These are phyloP conservation scores for Phyllosticta citrichinensis DNA, from an alignment of 2,329 filamentous ascomycete species.

Conservation along the genomic window DNA sequence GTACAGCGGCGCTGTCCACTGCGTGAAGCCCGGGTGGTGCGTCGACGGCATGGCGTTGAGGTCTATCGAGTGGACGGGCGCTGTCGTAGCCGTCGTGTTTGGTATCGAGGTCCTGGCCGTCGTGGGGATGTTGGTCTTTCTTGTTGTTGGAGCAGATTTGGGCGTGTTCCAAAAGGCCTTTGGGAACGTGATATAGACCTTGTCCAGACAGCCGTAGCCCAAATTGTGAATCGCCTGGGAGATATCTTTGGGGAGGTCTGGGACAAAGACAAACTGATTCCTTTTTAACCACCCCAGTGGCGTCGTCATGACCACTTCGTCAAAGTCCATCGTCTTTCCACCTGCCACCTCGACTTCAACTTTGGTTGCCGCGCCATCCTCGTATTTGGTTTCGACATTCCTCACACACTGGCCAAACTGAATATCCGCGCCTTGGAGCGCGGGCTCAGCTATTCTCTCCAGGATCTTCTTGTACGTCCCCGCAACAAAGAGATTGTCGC, in stretches of 20 bases:
- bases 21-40: conserved; percentile 56
- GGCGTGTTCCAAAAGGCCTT: conserved; percentile 59
- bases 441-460: conserved; percentile 49
- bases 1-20: conserved; percentile 67
- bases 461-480: conserved; percentile 52
- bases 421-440: conserved; percentile 45
- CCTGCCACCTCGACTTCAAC: conserved; percentile 39
- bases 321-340: conserved; percentile 44
- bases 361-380: neutral
- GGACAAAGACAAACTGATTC: conserved; percentile 46
- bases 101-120: conserved; percentile 17
- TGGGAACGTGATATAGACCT: conserved; percentile 55
- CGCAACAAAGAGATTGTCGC: conserved; percentile 54
- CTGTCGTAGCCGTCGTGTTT: conserved; percentile 29
- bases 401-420: conserved; percentile 39
- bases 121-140: conserved; percentile 1
- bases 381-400: conserved; percentile 22
- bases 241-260: conserved; percentile 45
- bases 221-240: conserved; percentile 52
- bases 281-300: conserved; percentile 61
- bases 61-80: conserved; percentile 25
- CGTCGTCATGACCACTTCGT: conserved; percentile 58
- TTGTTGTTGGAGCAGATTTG: neutral
- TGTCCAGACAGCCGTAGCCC: conserved; percentile 62
- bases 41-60: conserved; percentile 17